Conservation (phyloP, 116 monocot species). For the Papilionanthe hybrid region DNA sequence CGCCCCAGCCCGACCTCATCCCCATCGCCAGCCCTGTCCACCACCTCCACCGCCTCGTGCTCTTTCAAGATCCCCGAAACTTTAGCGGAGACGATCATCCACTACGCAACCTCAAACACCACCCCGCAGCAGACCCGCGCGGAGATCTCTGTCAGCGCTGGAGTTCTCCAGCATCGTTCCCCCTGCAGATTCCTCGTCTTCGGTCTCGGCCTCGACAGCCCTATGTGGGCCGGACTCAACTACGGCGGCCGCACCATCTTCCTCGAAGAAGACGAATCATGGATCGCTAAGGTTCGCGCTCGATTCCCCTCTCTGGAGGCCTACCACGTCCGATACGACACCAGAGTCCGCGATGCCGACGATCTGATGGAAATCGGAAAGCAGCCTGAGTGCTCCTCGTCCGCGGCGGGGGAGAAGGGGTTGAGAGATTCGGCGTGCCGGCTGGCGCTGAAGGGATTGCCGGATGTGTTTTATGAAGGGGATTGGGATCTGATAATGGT, state of each 20-base stretch:
- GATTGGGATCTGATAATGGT: conserved; percentile 84
- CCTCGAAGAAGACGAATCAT: conserved; percentile 52
- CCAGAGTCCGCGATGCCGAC: conserved; percentile 32
- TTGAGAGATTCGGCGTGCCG: conserved; percentile 26
- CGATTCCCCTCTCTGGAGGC: conserved; percentile 39
- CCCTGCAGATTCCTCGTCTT: conserved; percentile 39
- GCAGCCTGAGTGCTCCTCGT: conserved; percentile 40
- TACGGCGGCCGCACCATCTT: conserved; percentile 50
- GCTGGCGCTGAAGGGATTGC: conserved; percentile 49
- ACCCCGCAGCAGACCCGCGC: conserved; percentile 27
- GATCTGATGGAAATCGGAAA: conserved; percentile 15
- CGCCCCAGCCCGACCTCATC: neutral
- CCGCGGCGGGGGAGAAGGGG: neutral
- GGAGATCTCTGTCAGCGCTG: conserved; percentile 14
- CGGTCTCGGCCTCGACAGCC: conserved; percentile 44
- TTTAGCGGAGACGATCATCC: conserved; percentile 26
- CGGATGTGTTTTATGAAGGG: conserved; percentile 40
- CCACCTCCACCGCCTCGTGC: neutral
- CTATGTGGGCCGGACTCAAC: conserved; percentile 50
- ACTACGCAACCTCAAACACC: conserved; percentile 24
- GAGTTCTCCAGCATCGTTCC: conserved; percentile 21
- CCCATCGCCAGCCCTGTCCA: neutral
- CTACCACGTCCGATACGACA: conserved; percentile 49
- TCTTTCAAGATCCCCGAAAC: conserved; percentile 60
- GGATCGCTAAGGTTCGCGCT: conserved; percentile 31